These are phyloP conservation scores for Lentinula sp. DNA, from an alignment of 768 basidiomycete species.

Conservation along the genomic window DNA sequence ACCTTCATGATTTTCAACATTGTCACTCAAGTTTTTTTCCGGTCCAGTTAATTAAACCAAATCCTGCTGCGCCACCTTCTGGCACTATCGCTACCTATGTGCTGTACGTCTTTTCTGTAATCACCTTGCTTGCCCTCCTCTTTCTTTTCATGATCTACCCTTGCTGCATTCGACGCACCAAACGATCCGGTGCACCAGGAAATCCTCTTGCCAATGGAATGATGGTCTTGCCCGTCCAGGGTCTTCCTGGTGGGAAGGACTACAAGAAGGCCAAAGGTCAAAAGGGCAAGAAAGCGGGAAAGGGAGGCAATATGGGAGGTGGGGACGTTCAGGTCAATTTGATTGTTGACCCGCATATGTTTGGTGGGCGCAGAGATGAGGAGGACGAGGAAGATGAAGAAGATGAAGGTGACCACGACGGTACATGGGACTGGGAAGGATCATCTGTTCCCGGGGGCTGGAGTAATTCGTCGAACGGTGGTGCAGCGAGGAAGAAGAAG, in stretches of 20 bases:
- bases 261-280: slow-evolving; percentile 32
- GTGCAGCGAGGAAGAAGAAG: slow-evolving; percentile 15
- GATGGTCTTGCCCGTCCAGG: slow-evolving; percentile 61
- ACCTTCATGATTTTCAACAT: too few species aligned
- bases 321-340: slow-evolving; percentile 67
- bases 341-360: slow-evolving; percentile 62
- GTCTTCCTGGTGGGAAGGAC: slow-evolving; percentile 38
- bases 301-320: slow-evolving; percentile 25
- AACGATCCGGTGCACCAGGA: slow-evolving; percentile 9
- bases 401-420: slow-evolving; percentile 28
- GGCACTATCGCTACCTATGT: slow-evolving; percentile 47
- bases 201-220: slow-evolving; percentile 33
- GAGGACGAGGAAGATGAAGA: slow-evolving; percentile 31
- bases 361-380: slow-evolving; percentile 32
- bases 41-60: slow-evolving; percentile 48
- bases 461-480: slow-evolving; percentile 21
- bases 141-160: slow-evolving; percentile 56
- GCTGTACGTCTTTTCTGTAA: slow-evolving; percentile 50
- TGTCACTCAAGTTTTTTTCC: slow-evolving; percentile 6
- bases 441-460: slow-evolving; percentile 28
- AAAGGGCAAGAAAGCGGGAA: slow-evolving; percentile 30
- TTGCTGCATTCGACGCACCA: slow-evolving; percentile 38
- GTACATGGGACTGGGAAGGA: slow-evolving; percentile 11
- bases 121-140: slow-evolving; percentile 44
- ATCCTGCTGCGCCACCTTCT: slow-evolving; percentile 45